Conservation (phyloP, 1,284 basidiomycete genomes). For the Pseudozyma thailandica region DNA sequence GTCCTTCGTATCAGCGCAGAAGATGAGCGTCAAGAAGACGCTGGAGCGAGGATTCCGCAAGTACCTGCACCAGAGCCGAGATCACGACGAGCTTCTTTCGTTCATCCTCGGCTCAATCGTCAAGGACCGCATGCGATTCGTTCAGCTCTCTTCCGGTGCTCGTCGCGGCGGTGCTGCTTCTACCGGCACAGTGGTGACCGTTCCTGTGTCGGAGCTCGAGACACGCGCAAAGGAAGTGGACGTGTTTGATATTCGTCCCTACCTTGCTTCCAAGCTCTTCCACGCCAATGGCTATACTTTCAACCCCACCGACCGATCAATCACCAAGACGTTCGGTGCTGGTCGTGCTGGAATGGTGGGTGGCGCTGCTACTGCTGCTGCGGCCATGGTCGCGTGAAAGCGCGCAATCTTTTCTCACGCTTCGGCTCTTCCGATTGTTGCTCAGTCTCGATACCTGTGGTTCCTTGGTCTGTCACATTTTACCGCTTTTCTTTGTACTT, state of each 20-base stretch:
- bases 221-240: slow-evolving; percentile 84
- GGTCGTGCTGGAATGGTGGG: slow-evolving; percentile 16
- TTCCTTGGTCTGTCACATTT: too few relatives aligned
- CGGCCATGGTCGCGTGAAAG: slow-evolving; percentile 35
- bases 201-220: slow-evolving; percentile 69
- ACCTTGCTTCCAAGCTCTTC: slow-evolving; percentile 86
- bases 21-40: slow-evolving; percentile 98
- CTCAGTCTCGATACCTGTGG: background rate
- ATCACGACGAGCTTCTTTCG: slow-evolving; percentile 91
- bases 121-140: slow-evolving; percentile 90
- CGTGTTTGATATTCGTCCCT: slow-evolving; percentile 87
- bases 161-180: slow-evolving; percentile 22
- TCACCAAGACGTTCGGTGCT: slow-evolving; percentile 61
- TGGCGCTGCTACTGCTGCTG: slow-evolving; percentile 14
- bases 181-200: slow-evolving; percentile 44
- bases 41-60: slow-evolving; percentile 91
- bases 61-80: slow-evolving; percentile 91
- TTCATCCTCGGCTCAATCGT: slow-evolving; percentile 94
- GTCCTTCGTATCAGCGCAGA: slow-evolving; percentile 95
- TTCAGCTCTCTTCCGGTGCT: slow-evolving; percentile 64
- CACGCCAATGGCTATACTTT: slow-evolving; percentile 84
- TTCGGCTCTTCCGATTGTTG: background rate
- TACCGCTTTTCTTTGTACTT: too few relatives aligned
- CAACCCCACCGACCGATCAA: slow-evolving; percentile 52
- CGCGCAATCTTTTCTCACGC: too few relatives aligned